These are phyloP conservation scores for Trametes gibbosa DNA, from an alignment of 768 basidiomycete genomes.

Conservation along the genomic window DNA sequence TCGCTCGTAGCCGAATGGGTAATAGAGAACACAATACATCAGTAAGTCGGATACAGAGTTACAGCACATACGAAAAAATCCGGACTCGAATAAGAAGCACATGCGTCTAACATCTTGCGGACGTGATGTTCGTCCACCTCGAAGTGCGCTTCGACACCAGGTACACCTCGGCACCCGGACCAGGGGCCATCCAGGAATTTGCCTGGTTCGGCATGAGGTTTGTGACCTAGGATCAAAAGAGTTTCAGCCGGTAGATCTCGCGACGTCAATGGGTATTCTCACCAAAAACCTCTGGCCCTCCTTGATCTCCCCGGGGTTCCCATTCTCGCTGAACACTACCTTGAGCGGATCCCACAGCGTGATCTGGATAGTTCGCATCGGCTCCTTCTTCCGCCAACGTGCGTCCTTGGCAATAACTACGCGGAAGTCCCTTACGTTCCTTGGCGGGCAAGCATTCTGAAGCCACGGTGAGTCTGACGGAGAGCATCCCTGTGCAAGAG, in stretches of 20 bases:
- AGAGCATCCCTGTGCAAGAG: neutral
- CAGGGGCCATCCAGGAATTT: slow-evolving; percentile 67
- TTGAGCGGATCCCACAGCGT: slow-evolving; percentile 79
- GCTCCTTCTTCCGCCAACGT: slow-evolving; percentile 46
- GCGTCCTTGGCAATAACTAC: slow-evolving; percentile 69
- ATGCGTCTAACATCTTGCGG: neutral
- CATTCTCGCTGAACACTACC: slow-evolving; percentile 49
- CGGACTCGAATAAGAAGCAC: neutral
- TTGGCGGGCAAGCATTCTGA: slow-evolving; percentile 63
- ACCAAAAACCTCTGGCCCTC: slow-evolving; percentile 71
- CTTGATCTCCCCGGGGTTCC: slow-evolving; percentile 47
- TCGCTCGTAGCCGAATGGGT: too few relatives aligned
- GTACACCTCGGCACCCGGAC: slow-evolving; percentile 63
- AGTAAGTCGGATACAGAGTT: neutral
- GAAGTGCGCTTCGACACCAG: slow-evolving; percentile 66
- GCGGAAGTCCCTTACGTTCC: slow-evolving; percentile 74
- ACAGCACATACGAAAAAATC: neutral
- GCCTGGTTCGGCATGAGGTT: slow-evolving; percentile 69
- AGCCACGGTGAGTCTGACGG: neutral
- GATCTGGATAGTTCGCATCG: slow-evolving; percentile 66
- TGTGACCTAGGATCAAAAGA: slow-evolving; percentile 43
- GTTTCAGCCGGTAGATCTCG: neutral
- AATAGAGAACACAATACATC: neutral
- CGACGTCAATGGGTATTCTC: slow-evolving; percentile 22
- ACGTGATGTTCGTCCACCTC: slow-evolving; percentile 48